Percentiles rank a stretch among this genome's conserved stretches.
phyloP scores from a whole-genome alignment of 169 alveolate species.

The Plasmodium vinckei region DNA sequence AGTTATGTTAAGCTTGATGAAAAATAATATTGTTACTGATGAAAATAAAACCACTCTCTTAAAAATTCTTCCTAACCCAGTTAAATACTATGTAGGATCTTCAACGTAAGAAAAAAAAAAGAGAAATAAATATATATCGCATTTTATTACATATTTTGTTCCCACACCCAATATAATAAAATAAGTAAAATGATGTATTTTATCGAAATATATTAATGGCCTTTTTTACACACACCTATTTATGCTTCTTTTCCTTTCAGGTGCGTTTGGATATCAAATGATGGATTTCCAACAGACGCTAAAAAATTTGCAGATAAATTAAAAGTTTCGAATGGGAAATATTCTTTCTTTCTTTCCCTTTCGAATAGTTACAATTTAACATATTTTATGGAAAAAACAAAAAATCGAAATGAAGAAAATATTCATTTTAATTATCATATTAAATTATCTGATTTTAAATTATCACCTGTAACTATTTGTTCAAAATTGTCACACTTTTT shows the following conservation, averaged over 20 bases:
- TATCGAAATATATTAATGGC: not conserved
- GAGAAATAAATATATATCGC: not conserved
- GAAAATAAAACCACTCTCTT: slow-evolving; percentile 13
- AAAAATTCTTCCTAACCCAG: slow-evolving; percentile 17
- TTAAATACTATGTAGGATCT: slow-evolving; percentile 23
- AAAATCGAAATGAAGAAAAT: slow-evolving; percentile 3
- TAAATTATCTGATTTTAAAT: slow-evolving; percentile 34
- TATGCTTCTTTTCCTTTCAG: slow-evolving; percentile 3
- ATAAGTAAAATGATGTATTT: not conserved
- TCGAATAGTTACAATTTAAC: slow-evolving; percentile 26
- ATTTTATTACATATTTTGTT: too few relatives aligned
- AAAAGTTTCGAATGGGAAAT: slow-evolving; percentile 18
- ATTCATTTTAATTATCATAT: slow-evolving; percentile 34
- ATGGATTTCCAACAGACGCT: slow-evolving; percentile 69
- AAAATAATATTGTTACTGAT: slow-evolving; percentile 12
- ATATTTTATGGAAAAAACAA: slow-evolving; percentile 27
- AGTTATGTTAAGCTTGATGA: slow-evolving; percentile 75
- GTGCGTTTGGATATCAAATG: slow-evolving; percentile 52
- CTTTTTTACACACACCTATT: too few relatives aligned
- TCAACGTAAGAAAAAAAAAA: slow-evolving; percentile 25
- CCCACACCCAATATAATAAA: too few relatives aligned
- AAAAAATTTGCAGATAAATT: slow-evolving; percentile 50
- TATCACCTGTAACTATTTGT: slow-evolving; percentile 27
- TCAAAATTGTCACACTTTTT: slow-evolving; percentile 47
- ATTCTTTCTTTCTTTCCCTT: slow-evolving; percentile 55